Percentiles rank a stretch among this genome's conserved stretches.
These are phyloP conservation scores for Durio zibethinus DNA, from an alignment of 345 rosid species.

Conservation along the genomic window DNA sequence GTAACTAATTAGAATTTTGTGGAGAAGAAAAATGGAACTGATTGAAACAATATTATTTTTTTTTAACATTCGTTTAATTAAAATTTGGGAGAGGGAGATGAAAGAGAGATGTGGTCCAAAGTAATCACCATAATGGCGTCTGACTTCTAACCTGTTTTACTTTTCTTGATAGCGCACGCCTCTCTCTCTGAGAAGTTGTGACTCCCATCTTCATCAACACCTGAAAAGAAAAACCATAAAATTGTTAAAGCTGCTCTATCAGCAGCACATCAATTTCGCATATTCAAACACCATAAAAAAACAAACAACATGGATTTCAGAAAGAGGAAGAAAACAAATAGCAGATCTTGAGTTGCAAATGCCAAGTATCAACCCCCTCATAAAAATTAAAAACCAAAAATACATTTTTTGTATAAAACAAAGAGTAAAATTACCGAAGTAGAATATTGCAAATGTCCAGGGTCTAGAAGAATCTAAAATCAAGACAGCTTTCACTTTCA, in stretches of 20 bases:
- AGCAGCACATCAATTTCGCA: slow-evolving; percentile 37
- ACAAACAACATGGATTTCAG: slow-evolving; percentile 23
- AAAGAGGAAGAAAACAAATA: slow-evolving; percentile 36
- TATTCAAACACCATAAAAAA: slow-evolving; percentile 34
- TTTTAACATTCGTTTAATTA: slow-evolving; percentile 11
- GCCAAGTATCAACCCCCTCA: slow-evolving; percentile 13
- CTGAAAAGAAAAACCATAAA: slow-evolving; percentile 59
- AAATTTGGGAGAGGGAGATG: neutral
- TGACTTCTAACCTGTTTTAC: slow-evolving; percentile 70
- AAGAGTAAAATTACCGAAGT: slow-evolving; percentile 5
- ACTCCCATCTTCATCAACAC: slow-evolving; percentile 72
- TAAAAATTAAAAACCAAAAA: slow-evolving; percentile 17
- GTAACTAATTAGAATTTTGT: slow-evolving; percentile 9
- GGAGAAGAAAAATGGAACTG: neutral
- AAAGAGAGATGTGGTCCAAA: slow-evolving; percentile 36
- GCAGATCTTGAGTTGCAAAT: slow-evolving; percentile 37
- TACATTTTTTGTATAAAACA: slow-evolving; percentile 17
- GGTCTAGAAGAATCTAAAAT: slow-evolving; percentile 25
- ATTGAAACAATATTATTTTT: neutral
- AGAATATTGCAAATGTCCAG: slow-evolving; percentile 26
- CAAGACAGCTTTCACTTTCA: neutral
- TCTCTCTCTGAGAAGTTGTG: slow-evolving; percentile 64
- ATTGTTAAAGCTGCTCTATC: slow-evolving; percentile 55
- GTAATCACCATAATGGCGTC: slow-evolving; percentile 15
- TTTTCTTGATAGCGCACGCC: slow-evolving; percentile 86